Evolutionary conservation across 1,284 basidiomycete genomes (phyloP), one percentile per base, ranked within the genome.

Genomic region (Ganoderma meredithae): DNA sequence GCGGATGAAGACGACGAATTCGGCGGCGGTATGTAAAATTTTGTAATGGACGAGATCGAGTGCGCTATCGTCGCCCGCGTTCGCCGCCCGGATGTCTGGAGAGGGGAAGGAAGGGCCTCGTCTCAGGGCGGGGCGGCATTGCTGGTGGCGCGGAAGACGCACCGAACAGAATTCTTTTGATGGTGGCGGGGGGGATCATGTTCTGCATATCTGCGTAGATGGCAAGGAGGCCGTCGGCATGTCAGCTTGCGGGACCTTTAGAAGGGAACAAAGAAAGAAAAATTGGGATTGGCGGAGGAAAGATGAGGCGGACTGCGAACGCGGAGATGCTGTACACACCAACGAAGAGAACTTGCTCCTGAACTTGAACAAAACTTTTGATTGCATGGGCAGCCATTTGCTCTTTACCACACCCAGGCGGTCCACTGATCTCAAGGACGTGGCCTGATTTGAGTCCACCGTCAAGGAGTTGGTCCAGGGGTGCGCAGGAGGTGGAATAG

Each of bases 361-460:
- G 80, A 12, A 78, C 75, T 66, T 83, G 77, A 4, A 86, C 78
- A 67, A 88, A 87, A 6, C 78, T 82, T 47, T 78, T 76, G 19
- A 85, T 82, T 61, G 91, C 82, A 64, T 84, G 81, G 12, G 85
- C 76, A 3, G 85, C 84, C 3, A 91, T 73, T 2, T 73, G 73
- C 69, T 90, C 90, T 73, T 91, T 93, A 13, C 85, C 84, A 60
- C 85, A 85, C 53, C 92, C 92, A 1, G 92, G 92, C 44, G 91
- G 89, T 0, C 92, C 91, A 58, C 90, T 91, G 73, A 93, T 80
- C 79, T 93, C 91, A 43, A 93, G 80, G 69, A 92, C 82, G 69
- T 85, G 82, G 12, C 90, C 89, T 68, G 81, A 82, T 62, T 80
- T 79, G 60, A 93, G 76, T 15, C 91, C 91, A 49, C 90, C 90